Evolutionary conservation across 371 early-diverging fungal species (phyloP).

Genomic region (Haplosporangium sp.): DNA sequence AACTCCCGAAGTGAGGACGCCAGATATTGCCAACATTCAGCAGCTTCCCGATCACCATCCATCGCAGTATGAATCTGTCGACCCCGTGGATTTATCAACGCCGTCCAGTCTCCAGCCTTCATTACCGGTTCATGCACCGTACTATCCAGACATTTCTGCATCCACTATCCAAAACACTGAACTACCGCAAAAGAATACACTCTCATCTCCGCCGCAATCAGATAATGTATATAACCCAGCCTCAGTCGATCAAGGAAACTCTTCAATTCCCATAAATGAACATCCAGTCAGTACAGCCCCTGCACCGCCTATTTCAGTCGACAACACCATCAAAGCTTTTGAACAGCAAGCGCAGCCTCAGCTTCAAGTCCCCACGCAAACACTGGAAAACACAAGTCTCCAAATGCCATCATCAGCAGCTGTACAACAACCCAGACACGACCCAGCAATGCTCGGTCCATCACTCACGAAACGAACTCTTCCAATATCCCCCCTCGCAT

Average conservation of each 20-base stretch:
- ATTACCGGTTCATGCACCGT: slow-evolving; percentile 13
- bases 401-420: not conserved
- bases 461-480: slow-evolving; percentile 14
- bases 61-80: not conserved
- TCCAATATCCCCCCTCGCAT: slow-evolving; percentile 41
- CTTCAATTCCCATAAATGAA: not conserved
- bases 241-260: not conserved
- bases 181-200: not conserved
- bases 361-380: not conserved
- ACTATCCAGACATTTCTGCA: slow-evolving; percentile 19
- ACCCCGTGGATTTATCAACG: not conserved
- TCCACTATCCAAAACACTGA: slow-evolving; percentile 4
- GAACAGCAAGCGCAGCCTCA: slow-evolving; percentile 1
- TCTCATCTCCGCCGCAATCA: not conserved
- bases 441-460: not conserved
- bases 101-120: slow-evolving; percentile 11
- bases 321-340: not conserved
- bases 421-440: not conserved
- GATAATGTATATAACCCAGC: slow-evolving; percentile 6
- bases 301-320: slow-evolving; percentile 15
- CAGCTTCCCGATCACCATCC: slow-evolving; percentile 14
- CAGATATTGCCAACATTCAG: slow-evolving; percentile 17
- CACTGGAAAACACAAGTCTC: not conserved
- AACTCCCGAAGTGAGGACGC: slow-evolving; percentile 29
- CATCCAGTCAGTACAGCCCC: slow-evolving; percentile 4